phyloP scores from a whole-genome alignment of 1,284 basidiomycete genomes.

The Pseudozyma sp. region DNA sequence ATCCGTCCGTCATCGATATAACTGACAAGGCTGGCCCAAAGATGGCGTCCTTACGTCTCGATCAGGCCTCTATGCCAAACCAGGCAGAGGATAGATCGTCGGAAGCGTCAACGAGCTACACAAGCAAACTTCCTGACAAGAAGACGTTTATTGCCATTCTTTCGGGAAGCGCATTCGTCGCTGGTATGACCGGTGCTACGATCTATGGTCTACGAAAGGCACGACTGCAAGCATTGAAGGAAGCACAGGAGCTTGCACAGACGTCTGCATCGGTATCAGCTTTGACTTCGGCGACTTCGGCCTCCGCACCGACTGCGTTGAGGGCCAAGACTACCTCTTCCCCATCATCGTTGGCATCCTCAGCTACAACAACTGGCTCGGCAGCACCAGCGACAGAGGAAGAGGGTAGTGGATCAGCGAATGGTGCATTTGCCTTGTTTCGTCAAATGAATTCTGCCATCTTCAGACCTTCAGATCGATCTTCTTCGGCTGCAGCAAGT shows the following conservation, averaged over 20 bases:
- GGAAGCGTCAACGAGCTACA: conserved; percentile 38
- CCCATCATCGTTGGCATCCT: background rate
- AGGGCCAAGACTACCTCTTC: conserved; percentile 2
- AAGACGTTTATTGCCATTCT: conserved; percentile 52
- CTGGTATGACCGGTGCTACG: conserved; percentile 42
- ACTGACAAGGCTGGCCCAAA: background rate
- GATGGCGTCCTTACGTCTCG: conserved; percentile 18
- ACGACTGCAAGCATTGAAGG: conserved; percentile 34
- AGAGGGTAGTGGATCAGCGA: conserved; percentile 1
- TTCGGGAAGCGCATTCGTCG: conserved; percentile 41
- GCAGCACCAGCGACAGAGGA: background rate
- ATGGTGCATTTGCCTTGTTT: conserved; percentile 20
- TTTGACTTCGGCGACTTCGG: background rate
- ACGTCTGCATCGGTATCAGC: conserved; percentile 5
- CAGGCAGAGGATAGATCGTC: background rate
- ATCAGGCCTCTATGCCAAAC: background rate
- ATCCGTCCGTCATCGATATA: background rate
- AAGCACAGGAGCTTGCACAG: conserved; percentile 36
- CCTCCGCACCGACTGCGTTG: background rate
- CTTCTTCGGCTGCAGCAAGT: background rate
- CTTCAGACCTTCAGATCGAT: conserved; percentile 19
- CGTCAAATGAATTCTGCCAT: conserved; percentile 37
- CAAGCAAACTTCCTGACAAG: conserved; percentile 34
- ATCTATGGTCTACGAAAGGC: conserved; percentile 48
- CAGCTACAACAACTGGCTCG: background rate